Evolutionary conservation across 1,139 yeast genomes (phyloP), one percentile per base, ranked within the genome.

Genomic region (Suhomyces kunorum): DNA sequence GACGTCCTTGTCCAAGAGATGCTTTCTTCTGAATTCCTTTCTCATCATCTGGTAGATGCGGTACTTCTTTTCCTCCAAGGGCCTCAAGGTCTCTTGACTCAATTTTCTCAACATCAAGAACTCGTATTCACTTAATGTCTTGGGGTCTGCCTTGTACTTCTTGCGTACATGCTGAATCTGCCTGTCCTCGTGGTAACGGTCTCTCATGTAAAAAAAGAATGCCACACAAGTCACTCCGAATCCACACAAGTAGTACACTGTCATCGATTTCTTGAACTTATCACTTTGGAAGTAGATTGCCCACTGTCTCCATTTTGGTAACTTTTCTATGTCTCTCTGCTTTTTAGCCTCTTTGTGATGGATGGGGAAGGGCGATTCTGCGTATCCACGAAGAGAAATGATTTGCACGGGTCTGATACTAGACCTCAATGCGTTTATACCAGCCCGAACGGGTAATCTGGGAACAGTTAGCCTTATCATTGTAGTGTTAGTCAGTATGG

Each of bases 141-240:
- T 49, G 8, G 76, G 68, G 39, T 66, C 73, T 1, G 57, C 59
- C 4, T 58, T 64, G 40, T 71, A 71, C 52, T 74, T 73, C 39
- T 62, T 66, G 43, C 73, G 61, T 34, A 74, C 69, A 36, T 68
- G 66, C 25, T 68, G 59, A 45, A 81, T 66, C 53, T 83, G 89
- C 43, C 77, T 71, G 48, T 85, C 94, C 56, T 81, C 81, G 38
- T 73, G 66, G 56, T 76, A 84, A 35, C 83, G 61, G 51, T 83
- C 87, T 50, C 81, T 68, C 80, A 85, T 81, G 56, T 81, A 81
- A 53, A 74, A 76, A 47, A 79, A 75, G 42, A 87, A 86, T 39
- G 83, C 78, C 17, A 76, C 69, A 28, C 80, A 59, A 49, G 83
- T 74, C 14, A 75, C 66, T 1, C 71, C 66, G 54, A 85, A 83